phyloP scores from a whole-genome alignment of 23 red algal species.

The Gracilariopsis chorda region DNA sequence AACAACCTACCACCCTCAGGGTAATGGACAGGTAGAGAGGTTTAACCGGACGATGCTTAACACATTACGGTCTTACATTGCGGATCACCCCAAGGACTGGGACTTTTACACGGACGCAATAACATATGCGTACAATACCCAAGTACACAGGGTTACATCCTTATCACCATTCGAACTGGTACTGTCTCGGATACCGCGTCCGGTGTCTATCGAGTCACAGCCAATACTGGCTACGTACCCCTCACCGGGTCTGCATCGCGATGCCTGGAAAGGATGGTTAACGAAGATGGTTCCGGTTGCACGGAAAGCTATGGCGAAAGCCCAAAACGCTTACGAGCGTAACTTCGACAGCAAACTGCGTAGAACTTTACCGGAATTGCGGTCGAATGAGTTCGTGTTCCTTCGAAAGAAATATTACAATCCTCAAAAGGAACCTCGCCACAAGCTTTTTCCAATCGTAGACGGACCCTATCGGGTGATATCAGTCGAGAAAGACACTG shows the following conservation, averaged over 20 bases:
- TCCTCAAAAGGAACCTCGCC: background rate
- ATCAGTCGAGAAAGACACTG: background rate
- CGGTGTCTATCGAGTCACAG: background rate
- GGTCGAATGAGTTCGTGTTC: background rate
- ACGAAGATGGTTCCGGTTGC: background rate
- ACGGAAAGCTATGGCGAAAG: background rate
- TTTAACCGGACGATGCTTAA: conserved; percentile 9
- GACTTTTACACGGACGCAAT: background rate
- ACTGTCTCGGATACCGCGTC: background rate
- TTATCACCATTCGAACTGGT: background rate
- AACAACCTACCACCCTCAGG: conserved; percentile 17
- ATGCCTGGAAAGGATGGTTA: background rate
- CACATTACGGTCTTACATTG: background rate
- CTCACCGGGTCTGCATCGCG: background rate
- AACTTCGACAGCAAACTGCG: background rate
- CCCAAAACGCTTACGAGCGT: background rate
- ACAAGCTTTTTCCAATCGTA: background rate
- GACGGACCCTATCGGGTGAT: background rate
- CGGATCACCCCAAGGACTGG: conserved; percentile 10
- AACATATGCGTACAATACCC: too few species aligned
- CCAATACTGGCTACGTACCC: background rate
- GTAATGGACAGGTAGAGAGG: conserved; percentile 8
- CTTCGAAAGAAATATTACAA: background rate
- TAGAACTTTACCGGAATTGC: background rate
- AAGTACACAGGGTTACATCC: background rate